Conservation (phyloP, 441 rosid species). For the Adansonia madagascariensis region DNA sequence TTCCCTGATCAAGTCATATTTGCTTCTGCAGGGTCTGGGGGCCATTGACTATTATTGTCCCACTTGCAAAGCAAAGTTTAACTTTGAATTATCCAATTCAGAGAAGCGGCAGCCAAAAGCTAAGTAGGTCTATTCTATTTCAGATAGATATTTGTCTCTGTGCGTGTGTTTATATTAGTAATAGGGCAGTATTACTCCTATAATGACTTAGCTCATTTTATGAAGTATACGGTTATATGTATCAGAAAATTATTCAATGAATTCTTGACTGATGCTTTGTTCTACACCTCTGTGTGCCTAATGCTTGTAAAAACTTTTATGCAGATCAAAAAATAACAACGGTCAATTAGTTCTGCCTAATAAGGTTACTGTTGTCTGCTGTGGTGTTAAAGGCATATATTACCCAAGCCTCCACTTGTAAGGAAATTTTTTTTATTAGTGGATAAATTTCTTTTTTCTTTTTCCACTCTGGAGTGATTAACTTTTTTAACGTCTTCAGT, state of each 20-base stretch:
- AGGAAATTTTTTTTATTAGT: constrained; percentile 38
- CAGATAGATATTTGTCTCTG: background rate
- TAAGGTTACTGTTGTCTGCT: constrained; percentile 84
- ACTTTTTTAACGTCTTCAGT: constrained; percentile 3
- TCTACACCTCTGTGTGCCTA: constrained; percentile 9
- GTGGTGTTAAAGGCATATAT: constrained; percentile 91
- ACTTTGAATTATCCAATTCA: constrained; percentile 91
- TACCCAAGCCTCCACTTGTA: constrained; percentile 95
- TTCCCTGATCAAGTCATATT: constrained; percentile 31
- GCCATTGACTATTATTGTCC: constrained; percentile 88
- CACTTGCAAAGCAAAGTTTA: constrained; percentile 82
- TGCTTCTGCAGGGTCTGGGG: constrained; percentile 65
- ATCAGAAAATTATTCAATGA: background rate
- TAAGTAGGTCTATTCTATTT: constrained; percentile 49
- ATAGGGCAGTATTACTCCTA: background rate
- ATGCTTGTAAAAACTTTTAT: constrained; percentile 30
- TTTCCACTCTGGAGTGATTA: constrained; percentile 19
- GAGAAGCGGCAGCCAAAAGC: constrained; percentile 66
- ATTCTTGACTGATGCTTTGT: background rate
- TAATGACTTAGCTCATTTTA: constrained; percentile 5
- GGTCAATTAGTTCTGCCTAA: constrained; percentile 60
- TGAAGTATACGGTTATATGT: background rate
- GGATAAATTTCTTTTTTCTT: constrained; percentile 2
- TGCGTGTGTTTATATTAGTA: background rate
- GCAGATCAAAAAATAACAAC: constrained; percentile 57